Evolutionary conservation across 352 stramenopile genomes (phyloP).

Genomic region (Globisporangium paddicum): DNA sequence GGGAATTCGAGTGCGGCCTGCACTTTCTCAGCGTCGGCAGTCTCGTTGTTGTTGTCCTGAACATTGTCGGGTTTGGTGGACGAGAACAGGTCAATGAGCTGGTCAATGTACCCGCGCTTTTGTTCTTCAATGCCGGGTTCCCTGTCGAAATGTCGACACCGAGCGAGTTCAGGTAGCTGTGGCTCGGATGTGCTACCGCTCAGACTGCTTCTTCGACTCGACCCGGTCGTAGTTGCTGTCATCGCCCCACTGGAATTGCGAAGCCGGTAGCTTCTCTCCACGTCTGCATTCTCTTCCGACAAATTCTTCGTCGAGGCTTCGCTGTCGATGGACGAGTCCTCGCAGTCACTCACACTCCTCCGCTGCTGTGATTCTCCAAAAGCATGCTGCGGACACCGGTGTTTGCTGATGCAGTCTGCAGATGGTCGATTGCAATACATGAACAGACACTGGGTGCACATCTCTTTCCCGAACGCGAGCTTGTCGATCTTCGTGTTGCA

Average conservation of each 20-base stretch:
- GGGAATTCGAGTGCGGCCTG: conserved; percentile 39
- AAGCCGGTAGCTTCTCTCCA: conserved; percentile 11
- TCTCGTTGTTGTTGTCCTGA: background rate
- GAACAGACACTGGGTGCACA: conserved; percentile 50
- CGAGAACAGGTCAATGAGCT: conserved; percentile 6
- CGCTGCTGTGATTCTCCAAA: conserved; percentile 1
- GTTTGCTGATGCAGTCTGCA: conserved; percentile 51
- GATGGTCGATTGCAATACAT: conserved; percentile 44
- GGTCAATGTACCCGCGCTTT: background rate
- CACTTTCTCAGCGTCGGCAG: background rate
- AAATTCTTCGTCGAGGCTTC: background rate
- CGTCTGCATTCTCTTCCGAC: background rate
- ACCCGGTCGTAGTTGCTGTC: conserved; percentile 5
- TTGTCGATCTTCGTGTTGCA: conserved; percentile 75
- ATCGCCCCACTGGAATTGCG: conserved; percentile 11
- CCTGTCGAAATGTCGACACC: conserved; percentile 3
- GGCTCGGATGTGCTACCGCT: conserved; percentile 5
- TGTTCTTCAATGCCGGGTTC: background rate
- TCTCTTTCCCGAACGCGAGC: conserved; percentile 45
- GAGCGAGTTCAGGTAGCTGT: background rate
- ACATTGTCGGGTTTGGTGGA: background rate
- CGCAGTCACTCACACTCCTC: conserved; percentile 1
- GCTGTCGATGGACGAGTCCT: background rate
- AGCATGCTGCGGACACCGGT: conserved; percentile 49
- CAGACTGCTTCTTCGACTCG: conserved; percentile 13